phyloP scores from a whole-genome alignment of 2,329 filamentous ascomycete genomes.

The Helminthosporium solani region DNA sequence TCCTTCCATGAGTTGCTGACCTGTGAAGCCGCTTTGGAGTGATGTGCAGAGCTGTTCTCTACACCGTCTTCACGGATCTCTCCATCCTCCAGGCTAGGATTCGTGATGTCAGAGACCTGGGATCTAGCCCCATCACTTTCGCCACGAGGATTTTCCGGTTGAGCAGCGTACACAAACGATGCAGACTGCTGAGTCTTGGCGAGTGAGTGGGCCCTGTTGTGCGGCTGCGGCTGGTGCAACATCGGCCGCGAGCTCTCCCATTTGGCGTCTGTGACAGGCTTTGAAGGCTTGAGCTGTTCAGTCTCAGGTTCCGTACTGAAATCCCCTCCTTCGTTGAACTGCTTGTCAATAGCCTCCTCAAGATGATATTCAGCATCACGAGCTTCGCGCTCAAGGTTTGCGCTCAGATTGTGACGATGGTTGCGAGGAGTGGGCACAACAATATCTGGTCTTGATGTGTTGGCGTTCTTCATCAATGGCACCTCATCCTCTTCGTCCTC shows the following conservation, averaged over 20 bases:
- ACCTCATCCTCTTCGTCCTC: slow-evolving; percentile 56
- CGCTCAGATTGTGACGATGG: slow-evolving; percentile 71
- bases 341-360: slow-evolving; percentile 74
- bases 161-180: slow-evolving; percentile 32
- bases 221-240: slow-evolving; percentile 71
- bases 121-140: slow-evolving; percentile 45
- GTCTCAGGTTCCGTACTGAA: slow-evolving; percentile 59
- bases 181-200: slow-evolving; percentile 59
- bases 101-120: slow-evolving; percentile 42
- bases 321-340: slow-evolving; percentile 72
- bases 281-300: slow-evolving; percentile 28
- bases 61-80: slow-evolving; percentile 19
- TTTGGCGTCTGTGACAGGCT: slow-evolving; percentile 26
- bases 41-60: slow-evolving; percentile 28
- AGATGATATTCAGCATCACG: slow-evolving; percentile 84
- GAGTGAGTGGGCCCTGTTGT: slow-evolving; percentile 70
- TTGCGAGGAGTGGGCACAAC: slow-evolving; percentile 60
- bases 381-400: slow-evolving; percentile 78
- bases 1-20: slow-evolving; percentile 41
- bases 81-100: slow-evolving; percentile 41
- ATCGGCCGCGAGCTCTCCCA: slow-evolving; percentile 45
- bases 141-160: slow-evolving; percentile 32
- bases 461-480: slow-evolving; percentile 41
- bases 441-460: slow-evolving; percentile 53
- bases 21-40: slow-evolving; percentile 40